These are phyloP conservation scores for Lycium barbarum DNA, from an alignment of 257 asterid genomes.

Conservation along the genomic window DNA sequence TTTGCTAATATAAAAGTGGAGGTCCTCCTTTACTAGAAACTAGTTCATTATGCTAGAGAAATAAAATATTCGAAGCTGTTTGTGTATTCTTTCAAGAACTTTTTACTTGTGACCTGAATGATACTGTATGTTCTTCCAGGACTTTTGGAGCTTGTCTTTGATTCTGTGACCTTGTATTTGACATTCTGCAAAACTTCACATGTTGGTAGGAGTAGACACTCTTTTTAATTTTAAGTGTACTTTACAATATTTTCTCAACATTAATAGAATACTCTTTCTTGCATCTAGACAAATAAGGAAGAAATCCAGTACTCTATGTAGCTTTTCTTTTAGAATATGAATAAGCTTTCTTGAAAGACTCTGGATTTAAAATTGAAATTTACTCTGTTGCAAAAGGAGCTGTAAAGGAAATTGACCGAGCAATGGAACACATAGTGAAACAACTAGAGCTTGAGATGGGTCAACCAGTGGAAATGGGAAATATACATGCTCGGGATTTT, in stretches of 20 bases:
- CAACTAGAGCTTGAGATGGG: slow-evolving; percentile 80
- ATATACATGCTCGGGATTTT: slow-evolving; percentile 73
- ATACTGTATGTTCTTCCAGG: not conserved
- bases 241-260: not conserved
- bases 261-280: not conserved
- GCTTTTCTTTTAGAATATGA: slow-evolving; percentile 2
- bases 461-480: slow-evolving; percentile 60
- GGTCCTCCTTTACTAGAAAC: slow-evolving; percentile 7
- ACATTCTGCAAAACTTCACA: not conserved
- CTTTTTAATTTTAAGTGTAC: slow-evolving; percentile 16
- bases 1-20: not conserved
- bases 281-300: slow-evolving; percentile 13
- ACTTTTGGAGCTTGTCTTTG: not conserved
- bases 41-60: not conserved
- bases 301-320: not conserved
- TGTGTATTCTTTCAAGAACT: not conserved
- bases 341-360: slow-evolving; percentile 43
- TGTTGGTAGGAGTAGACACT: not conserved
- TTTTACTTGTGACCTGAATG: slow-evolving; percentile 1
- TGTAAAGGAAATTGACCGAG: slow-evolving; percentile 70
- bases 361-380: slow-evolving; percentile 51
- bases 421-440: slow-evolving; percentile 67
- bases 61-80: not conserved
- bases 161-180: slow-evolving; percentile 7
- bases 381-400: slow-evolving; percentile 76